These are phyloP conservation scores for Tagetes patula DNA, from an alignment of 129 eudicot species.

Conservation along the genomic window DNA sequence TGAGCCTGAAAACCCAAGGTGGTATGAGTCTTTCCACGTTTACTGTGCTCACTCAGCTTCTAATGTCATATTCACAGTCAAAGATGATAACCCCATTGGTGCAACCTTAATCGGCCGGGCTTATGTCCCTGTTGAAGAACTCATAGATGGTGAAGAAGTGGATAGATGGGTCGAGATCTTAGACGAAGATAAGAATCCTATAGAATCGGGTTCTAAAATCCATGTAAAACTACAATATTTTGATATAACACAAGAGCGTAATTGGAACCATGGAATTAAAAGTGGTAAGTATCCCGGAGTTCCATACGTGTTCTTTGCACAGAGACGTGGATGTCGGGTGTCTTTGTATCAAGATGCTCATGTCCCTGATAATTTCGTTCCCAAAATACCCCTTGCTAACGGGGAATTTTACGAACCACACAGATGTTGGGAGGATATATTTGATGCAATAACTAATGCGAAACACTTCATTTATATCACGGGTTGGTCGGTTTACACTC, in stretches of 20 bases:
- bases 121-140: constrained; percentile 58
- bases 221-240: constrained; percentile 65
- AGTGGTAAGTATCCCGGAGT: constrained; percentile 69
- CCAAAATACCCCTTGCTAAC: constrained; percentile 59
- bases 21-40: constrained; percentile 81
- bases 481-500: constrained; percentile 79
- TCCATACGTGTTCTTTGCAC: constrained; percentile 65
- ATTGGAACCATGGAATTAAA: constrained; percentile 53
- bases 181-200: constrained; percentile 57
- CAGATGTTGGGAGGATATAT: constrained; percentile 78
- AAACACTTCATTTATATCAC: constrained; percentile 71
- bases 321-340: constrained; percentile 61
- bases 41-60: constrained; percentile 70
- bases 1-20: constrained; percentile 57
- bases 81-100: constrained; percentile 66
- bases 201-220: constrained; percentile 56
- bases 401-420: constrained; percentile 64
- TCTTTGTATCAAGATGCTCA: constrained; percentile 77
- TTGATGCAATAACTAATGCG: constrained; percentile 69
- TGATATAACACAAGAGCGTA: constrained; percentile 64
- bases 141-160: constrained; percentile 57
- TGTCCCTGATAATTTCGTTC: constrained; percentile 64
- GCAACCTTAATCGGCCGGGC: constrained; percentile 80
- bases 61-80: constrained; percentile 65
- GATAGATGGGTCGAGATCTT: constrained; percentile 71